Evolutionary conservation across 805 yeast genomes (phyloP).

Genomic region (Grigorovia humatica): DNA sequence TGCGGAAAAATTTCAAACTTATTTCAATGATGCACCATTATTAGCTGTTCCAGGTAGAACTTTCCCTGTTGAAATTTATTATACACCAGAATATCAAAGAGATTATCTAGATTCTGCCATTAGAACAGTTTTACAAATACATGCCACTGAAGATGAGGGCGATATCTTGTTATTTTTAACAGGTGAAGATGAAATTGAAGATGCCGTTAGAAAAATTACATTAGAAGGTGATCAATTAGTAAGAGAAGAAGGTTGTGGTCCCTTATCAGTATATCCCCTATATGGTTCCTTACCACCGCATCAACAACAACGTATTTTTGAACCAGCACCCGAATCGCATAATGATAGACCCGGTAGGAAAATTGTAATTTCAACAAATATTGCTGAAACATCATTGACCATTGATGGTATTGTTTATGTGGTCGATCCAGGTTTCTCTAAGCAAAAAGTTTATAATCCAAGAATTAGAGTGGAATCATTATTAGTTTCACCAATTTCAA

Average conservation of each 20-base stretch:
- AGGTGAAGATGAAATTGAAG: conserved; percentile 97
- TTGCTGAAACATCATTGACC: conserved; percentile 95
- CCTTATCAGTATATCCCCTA: conserved; percentile 78
- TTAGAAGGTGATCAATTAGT: conserved; percentile 82
- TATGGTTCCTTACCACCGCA: conserved; percentile 96
- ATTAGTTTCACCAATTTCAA: conserved; percentile 90
- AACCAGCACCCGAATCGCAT: conserved; percentile 68
- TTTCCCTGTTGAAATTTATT: conserved; percentile 91
- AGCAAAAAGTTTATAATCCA: conserved; percentile 94
- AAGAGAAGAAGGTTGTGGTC: conserved; percentile 87
- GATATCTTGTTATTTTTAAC: conserved; percentile 80
- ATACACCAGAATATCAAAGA: conserved; percentile 93
- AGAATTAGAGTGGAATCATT: conserved; percentile 90
- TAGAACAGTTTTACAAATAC: conserved; percentile 90
- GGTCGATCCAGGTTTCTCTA: conserved; percentile 94
- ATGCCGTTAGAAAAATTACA: conserved; percentile 81
- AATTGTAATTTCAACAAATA: conserved; percentile 84
- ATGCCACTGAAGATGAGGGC: conserved; percentile 92
- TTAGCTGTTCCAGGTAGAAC: conserved; percentile 98
- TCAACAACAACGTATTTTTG: conserved; percentile 89
- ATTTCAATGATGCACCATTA: conserved; percentile 85
- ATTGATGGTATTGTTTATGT: conserved; percentile 97
- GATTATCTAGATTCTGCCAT: conserved; percentile 93
- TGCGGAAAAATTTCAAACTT: conserved; percentile 88
- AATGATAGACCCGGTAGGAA: conserved; percentile 92